These are phyloP conservation scores for Populus trichocarpa DNA, from an alignment of 441 rosid genomes.

Conservation along the genomic window DNA sequence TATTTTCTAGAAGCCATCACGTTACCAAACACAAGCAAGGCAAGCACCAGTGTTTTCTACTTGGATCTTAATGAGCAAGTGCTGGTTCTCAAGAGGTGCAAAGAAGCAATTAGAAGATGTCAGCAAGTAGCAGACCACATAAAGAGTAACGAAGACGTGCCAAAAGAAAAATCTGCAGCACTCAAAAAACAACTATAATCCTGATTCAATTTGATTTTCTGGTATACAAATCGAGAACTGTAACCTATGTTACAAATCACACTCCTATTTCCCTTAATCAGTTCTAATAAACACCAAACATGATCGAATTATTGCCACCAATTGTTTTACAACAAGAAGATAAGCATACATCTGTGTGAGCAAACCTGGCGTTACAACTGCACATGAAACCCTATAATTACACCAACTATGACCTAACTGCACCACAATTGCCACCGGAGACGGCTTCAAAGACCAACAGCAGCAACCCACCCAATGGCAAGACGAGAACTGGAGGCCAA, in stretches of 20 bases:
- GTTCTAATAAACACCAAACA: constrained; percentile 18
- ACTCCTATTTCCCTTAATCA: constrained; percentile 13
- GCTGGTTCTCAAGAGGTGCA: not conserved
- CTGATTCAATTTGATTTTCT: not conserved
- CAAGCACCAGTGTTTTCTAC: not conserved
- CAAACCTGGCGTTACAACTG: constrained; percentile 18
- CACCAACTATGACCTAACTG: constrained; percentile 8
- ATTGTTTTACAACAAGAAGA: constrained; percentile 23
- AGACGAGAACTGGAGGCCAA: not conserved
- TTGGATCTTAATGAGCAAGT: not conserved
- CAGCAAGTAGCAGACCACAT: not conserved
- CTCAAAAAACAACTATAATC: not conserved
- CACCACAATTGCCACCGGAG: not conserved
- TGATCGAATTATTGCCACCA: constrained; percentile 22
- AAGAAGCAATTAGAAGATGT: not conserved
- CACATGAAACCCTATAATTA: constrained; percentile 23
- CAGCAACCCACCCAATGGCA: not conserved
- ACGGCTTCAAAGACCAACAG: not conserved
- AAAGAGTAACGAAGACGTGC: not conserved
- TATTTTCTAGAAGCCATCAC: too few species aligned
- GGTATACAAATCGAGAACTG: not conserved
- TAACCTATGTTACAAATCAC: constrained; percentile 24
- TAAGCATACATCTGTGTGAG: constrained; percentile 17
- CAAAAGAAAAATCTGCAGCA: not conserved
- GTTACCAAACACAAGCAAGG: not conserved